Conservation (phyloP, 768 basidiomycete genomes). For the Leccinum uliginosum region DNA sequence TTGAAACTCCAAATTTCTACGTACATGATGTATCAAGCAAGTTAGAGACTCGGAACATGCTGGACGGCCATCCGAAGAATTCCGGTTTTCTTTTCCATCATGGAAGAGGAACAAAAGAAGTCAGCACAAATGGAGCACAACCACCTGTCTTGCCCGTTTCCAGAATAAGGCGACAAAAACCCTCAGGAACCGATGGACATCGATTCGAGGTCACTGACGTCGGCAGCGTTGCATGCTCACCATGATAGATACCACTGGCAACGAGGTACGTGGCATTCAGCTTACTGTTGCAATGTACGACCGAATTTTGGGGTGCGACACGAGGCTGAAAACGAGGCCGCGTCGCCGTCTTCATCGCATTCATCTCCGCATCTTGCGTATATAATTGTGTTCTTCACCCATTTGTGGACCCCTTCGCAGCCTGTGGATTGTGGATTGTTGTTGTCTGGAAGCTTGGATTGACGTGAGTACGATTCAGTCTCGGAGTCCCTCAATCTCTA, state of each 20-base stretch:
- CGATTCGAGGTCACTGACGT: neutral
- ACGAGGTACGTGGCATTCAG: neutral
- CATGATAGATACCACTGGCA: slow-evolving; percentile 3
- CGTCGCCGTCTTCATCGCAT: slow-evolving; percentile 2
- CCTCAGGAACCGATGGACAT: neutral
- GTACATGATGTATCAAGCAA: neutral
- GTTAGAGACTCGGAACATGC: neutral
- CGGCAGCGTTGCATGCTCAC: neutral
- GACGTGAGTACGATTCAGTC: slow-evolving; percentile 16
- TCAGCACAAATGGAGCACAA: neutral
- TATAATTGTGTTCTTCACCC: slow-evolving; percentile 5
- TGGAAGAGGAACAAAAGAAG: neutral
- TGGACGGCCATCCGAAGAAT: neutral
- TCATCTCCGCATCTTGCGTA: slow-evolving; percentile 24
- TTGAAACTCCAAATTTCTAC: neutral
- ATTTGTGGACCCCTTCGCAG: slow-evolving; percentile 8
- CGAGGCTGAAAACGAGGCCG: slow-evolving; percentile 1
- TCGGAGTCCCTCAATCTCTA: slow-evolving; percentile 10
- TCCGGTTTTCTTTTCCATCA: neutral
- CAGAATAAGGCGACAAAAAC: neutral
- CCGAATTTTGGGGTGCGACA: neutral
- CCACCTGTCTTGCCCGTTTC: neutral
- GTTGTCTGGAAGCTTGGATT: slow-evolving; percentile 9
- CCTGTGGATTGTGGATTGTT: slow-evolving; percentile 7
- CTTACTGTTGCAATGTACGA: neutral